A percentile compares a stretch with the other conserved stretches of the same genome.
phyloP scores from a whole-genome alignment of 148 eudicot genomes.

The Amaranthus cruentus region DNA sequence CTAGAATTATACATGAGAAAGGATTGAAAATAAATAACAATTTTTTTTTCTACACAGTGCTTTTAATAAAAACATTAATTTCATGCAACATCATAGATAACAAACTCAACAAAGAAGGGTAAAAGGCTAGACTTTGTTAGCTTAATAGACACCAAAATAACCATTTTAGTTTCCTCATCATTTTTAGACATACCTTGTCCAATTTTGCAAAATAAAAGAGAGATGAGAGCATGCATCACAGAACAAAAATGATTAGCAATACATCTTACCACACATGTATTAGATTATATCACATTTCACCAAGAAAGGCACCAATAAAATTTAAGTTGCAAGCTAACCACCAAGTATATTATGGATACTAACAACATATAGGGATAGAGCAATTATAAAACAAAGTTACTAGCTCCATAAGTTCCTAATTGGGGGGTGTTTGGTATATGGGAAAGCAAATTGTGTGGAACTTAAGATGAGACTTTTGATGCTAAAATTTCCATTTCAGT shows the following conservation, averaged over 20 bases:
- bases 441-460: too few species aligned
- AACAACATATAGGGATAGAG: background rate
- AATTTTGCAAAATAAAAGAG: background rate
- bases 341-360: background rate
- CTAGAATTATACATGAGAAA: background rate
- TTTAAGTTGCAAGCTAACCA: background rate
- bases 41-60: background rate
- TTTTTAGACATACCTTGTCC: background rate
- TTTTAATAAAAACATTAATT: background rate
- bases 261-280: background rate
- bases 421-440: too few species aligned
- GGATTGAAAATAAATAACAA: background rate
- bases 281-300: background rate
- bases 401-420: too few species aligned
- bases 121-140: background rate
- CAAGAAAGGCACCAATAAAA: background rate
- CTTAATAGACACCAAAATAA: background rate
- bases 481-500: too few species aligned
- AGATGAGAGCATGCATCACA: background rate
- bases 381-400: too few species aligned
- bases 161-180: background rate
- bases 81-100: conserved; percentile 2
- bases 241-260: background rate
- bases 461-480: too few species aligned
- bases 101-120: background rate